Conservation (phyloP, 2,329 filamentous ascomycete genomes). For the Cercospora canescens region DNA sequence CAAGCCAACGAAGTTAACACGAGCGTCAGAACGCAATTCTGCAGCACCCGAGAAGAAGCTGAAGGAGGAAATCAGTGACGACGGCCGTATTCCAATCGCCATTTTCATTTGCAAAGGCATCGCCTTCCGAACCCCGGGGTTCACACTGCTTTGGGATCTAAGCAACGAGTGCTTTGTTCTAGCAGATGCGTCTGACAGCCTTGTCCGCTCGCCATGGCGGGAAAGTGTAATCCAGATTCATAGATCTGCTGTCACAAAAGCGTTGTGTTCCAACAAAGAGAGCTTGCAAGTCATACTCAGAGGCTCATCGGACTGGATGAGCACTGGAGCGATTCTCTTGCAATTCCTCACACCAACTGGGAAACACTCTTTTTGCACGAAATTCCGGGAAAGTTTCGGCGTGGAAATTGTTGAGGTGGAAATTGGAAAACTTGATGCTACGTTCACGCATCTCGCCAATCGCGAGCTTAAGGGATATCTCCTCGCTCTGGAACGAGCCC, state of each 20-base stretch:
- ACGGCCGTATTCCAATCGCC: neutral
- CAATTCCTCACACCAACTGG: neutral
- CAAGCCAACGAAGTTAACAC: neutral
- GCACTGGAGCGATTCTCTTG: slow-evolving; percentile 17
- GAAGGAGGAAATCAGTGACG: neutral
- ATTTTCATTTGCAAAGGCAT: slow-evolving; percentile 14
- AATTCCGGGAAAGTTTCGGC: neutral
- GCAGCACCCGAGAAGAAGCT: neutral
- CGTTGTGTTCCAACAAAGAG: neutral
- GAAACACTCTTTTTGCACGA: neutral
- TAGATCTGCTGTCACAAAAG: neutral
- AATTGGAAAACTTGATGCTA: neutral
- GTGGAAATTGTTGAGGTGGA: neutral
- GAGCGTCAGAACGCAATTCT: neutral
- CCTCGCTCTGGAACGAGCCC: neutral
- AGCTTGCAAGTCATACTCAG: slow-evolving; percentile 12
- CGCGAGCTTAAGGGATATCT: neutral
- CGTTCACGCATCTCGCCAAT: neutral
- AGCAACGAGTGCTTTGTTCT: neutral
- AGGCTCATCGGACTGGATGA: slow-evolving; percentile 1
- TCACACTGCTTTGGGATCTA: slow-evolving; percentile 15
- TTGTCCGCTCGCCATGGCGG: neutral
- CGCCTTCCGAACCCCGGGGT: neutral
- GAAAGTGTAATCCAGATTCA: slow-evolving; percentile 4
- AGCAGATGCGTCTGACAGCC: neutral